Evolutionary conservation across 169 alveolate genomes (phyloP), one percentile per base, ranked within the genome.

Genomic region (Plasmodium chabaudi): DNA sequence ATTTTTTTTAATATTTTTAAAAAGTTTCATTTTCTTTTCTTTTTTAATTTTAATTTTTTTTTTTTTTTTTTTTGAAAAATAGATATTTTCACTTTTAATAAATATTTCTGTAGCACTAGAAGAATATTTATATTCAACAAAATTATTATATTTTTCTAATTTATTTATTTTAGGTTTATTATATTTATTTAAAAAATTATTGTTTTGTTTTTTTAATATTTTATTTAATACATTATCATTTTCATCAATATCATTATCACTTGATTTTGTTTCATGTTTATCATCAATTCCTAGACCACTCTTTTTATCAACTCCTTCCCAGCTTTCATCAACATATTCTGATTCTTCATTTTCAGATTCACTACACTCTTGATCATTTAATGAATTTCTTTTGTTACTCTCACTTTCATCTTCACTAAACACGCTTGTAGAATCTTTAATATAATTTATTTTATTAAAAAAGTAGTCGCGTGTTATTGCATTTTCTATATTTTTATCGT

Each of bases 1-100:
- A 79, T 79, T 79, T 47, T 79, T 79, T 47, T 79, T 70, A 44
- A 79, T 79, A 60, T 79, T 79, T 65, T 67, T 79, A 69, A 79
- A 79, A 2, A 79, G 71, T 57, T 67, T 79, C 89, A 79, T 79
- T 79, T 65, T 79, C 25, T 79, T 79, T 79, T 79, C 89, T 57
- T 79, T 79, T 27, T 70, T 67, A 21, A 79, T 70, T 65, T 65
- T 64, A 27, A 79, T 79, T 79, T 67, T 79, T 65, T 65, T 21
- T 53, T 79, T 79, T 64, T 79, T 21, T 53, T 79, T 79, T 64
- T 79, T 79, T 13, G 65, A 39, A 55, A 79, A 79, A 56, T 79
- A 79, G n/a, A 67, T 79, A 55, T 70, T 79, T 60, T 79, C 84
- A 10, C 42, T 34, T 34, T 70, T 67, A 17, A 79, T 23, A 55